Conservation (phyloP, 352 stramenopile species). For the Globisporangium ultimum region DNA sequence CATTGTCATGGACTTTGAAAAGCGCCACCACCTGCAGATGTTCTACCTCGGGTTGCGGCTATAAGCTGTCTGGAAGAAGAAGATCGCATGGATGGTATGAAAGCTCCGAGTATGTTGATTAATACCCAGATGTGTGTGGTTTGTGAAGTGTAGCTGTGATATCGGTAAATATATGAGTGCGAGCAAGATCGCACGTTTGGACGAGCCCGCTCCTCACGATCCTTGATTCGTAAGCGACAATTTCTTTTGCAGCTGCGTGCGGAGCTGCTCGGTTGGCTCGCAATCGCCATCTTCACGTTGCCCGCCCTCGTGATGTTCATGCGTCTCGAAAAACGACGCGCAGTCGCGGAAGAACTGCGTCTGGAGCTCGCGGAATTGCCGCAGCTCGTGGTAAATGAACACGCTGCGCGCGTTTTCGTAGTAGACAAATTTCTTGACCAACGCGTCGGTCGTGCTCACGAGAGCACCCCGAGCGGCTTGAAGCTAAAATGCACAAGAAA, state of each 20-base stretch:
- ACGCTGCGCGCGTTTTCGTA: constrained; percentile 21
- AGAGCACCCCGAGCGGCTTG: constrained; percentile 18
- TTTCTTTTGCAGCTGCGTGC: not conserved
- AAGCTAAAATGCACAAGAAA: constrained; percentile 7
- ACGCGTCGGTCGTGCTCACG: constrained; percentile 9
- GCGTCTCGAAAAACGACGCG: constrained; percentile 17
- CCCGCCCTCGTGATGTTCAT: not conserved
- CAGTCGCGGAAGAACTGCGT: constrained; percentile 22
- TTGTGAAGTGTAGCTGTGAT: not conserved
- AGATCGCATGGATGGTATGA: no score
- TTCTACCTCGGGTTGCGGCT: constrained; percentile 53
- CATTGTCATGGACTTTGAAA: constrained; percentile 44
- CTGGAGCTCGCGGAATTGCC: constrained; percentile 27
- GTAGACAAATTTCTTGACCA: constrained; percentile 23
- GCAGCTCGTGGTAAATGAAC: constrained; percentile 23
- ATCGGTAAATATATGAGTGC: not conserved
- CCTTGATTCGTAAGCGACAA: not conserved
- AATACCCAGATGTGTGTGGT: not conserved
- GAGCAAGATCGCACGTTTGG: not conserved
- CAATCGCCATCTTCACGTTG: not conserved
- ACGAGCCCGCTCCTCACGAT: not conserved
- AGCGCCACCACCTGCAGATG: constrained; percentile 31
- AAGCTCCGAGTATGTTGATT: no score
- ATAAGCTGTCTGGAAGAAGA: constrained; percentile 9
- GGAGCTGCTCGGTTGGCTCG: not conserved